Evolutionary conservation across 805 yeast genomes (phyloP).

Genomic region (Starmerella powellii): DNA sequence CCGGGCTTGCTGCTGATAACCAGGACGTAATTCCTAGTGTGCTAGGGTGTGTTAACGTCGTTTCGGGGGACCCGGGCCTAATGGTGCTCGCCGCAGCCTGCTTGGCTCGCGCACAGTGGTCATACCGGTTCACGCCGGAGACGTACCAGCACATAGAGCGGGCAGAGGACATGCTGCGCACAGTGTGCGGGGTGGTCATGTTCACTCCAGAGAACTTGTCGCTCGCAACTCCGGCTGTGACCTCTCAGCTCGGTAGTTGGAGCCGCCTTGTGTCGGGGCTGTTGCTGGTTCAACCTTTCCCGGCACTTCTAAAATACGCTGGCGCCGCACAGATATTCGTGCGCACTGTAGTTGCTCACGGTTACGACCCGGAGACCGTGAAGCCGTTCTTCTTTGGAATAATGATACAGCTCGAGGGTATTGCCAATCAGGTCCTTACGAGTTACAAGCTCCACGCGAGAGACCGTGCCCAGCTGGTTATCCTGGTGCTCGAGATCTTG

Average conservation of each 20-base stretch:
- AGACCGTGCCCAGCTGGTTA: slow-evolving; percentile 3
- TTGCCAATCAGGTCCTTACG: slow-evolving; percentile 11
- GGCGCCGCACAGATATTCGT: slow-evolving; percentile 7
- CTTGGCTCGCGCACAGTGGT: slow-evolving; percentile 18
- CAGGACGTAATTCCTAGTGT: neutral
- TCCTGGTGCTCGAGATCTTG: slow-evolving; percentile 5
- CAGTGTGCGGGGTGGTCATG: neutral
- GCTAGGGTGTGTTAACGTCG: slow-evolving; percentile 2
- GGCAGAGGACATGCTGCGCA: slow-evolving; percentile 1
- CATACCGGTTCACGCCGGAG: neutral
- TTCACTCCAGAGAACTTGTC: slow-evolving; percentile 9
- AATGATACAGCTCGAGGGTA: slow-evolving; percentile 19
- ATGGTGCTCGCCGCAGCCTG: slow-evolving; percentile 10
- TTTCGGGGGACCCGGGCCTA: slow-evolving; percentile 1
- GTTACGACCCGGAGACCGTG: slow-evolving; percentile 1
- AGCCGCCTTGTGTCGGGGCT: slow-evolving; percentile 14
- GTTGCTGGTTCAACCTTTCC: neutral
- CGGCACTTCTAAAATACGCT: slow-evolving; percentile 1
- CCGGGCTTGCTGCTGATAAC: slow-evolving; percentile 11
- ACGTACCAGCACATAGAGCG: slow-evolving; percentile 5
- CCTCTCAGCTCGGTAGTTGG: slow-evolving; percentile 18
- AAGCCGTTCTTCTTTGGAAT: slow-evolving; percentile 19
- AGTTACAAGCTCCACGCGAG: neutral
- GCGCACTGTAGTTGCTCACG: slow-evolving; percentile 6
- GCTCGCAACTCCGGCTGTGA: neutral